These are phyloP conservation scores for Bathelium albidoporum DNA, from an alignment of 495 filamentous ascomycete genomes.

Conservation along the genomic window DNA sequence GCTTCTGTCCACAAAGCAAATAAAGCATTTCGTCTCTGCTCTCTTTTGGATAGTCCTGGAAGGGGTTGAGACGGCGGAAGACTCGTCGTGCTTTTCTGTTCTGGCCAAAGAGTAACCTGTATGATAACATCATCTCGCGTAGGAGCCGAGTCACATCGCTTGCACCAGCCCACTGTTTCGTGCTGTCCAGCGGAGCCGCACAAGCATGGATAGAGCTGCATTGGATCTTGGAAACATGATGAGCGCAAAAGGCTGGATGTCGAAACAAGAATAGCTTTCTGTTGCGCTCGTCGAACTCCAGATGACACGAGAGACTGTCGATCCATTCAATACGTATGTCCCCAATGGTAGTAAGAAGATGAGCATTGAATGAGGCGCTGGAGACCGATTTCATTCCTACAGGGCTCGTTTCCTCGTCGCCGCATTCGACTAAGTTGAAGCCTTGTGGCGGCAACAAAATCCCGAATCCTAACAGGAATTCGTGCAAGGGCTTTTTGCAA, in stretches of 20 bases:
- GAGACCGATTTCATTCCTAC: not conserved
- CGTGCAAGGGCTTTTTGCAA: conserved; percentile 3
- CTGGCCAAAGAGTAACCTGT: conserved; percentile 21
- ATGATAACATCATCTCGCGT: conserved; percentile 16
- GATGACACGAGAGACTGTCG: conserved; percentile 19
- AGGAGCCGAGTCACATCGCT: conserved; percentile 14
- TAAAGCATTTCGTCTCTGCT: conserved; percentile 2
- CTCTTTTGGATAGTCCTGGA: conserved; percentile 10
- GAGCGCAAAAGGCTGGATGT: conserved; percentile 18
- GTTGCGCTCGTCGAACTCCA: conserved; percentile 14
- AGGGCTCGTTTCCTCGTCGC: not conserved
- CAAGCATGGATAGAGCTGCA: conserved; percentile 6
- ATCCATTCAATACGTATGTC: conserved; percentile 16
- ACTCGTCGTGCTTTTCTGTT: conserved; percentile 14
- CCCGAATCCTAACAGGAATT: conserved; percentile 14
- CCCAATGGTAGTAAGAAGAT: conserved; percentile 15
- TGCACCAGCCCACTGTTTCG: conserved; percentile 9
- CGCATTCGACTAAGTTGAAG: not conserved
- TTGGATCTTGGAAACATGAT: conserved; percentile 5
- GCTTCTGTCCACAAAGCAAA: not conserved
- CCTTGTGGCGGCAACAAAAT: conserved; percentile 10
- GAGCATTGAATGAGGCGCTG: conserved; percentile 8
- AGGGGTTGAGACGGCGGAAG: conserved; percentile 17
- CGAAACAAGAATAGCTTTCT: conserved; percentile 17
- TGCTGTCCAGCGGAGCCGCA: not conserved